phyloP scores from a whole-genome alignment of 2,329 filamentous ascomycete genomes.

The Aspergillus sp. region DNA sequence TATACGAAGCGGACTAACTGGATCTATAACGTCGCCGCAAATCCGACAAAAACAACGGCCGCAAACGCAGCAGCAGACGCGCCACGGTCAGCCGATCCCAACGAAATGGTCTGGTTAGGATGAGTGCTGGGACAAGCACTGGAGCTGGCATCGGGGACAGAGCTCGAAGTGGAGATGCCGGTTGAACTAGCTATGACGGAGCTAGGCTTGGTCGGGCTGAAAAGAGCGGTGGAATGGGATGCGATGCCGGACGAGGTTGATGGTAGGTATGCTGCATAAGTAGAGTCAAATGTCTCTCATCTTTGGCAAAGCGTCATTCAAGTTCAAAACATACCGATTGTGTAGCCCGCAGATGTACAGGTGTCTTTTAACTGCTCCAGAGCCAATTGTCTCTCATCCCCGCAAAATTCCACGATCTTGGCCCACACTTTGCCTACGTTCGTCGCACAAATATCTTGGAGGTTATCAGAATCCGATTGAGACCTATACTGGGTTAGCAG shows the following conservation, averaged over 20 bases:
- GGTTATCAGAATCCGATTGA: conserved; percentile 40
- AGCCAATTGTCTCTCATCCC: conserved; percentile 33
- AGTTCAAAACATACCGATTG: conserved; percentile 37
- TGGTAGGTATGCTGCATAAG: conserved; percentile 1
- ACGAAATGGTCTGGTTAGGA: conserved; percentile 23
- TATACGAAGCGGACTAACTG: background rate
- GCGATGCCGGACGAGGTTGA: conserved; percentile 24
- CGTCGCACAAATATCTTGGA: conserved; percentile 43
- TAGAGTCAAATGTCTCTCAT: background rate
- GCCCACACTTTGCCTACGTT: conserved; percentile 39
- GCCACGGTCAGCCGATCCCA: conserved; percentile 35
- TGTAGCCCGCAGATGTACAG: conserved; percentile 43
- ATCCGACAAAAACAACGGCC: conserved; percentile 45
- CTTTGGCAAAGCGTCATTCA: background rate
- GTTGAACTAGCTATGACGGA: conserved; percentile 26
- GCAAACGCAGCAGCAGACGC: conserved; percentile 41
- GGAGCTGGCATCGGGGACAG: conserved; percentile 21
- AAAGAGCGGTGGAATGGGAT: conserved; percentile 16
- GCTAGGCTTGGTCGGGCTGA: conserved; percentile 8
- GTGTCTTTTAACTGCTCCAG: conserved; percentile 43
- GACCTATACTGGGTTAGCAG: conserved; percentile 34
- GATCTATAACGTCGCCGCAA: conserved; percentile 40
- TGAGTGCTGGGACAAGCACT: conserved; percentile 25
- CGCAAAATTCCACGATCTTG: conserved; percentile 41
- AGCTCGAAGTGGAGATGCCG: conserved; percentile 21